phyloP scores from a whole-genome alignment of 257 asterid genomes.

The Henckelia pumila region DNA sequence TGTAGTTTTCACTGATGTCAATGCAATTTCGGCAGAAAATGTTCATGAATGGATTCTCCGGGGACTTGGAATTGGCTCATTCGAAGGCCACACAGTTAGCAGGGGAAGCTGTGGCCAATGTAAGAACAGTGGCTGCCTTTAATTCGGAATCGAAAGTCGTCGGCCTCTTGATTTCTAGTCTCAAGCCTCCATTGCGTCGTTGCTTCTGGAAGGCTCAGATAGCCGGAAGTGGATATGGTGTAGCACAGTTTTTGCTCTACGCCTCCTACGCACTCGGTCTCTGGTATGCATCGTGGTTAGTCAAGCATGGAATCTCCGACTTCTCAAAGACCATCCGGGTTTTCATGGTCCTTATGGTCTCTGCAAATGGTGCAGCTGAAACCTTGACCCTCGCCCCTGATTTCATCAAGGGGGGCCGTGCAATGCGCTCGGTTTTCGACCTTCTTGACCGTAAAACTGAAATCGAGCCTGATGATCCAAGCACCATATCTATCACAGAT shows the following conservation, averaged over 20 bases:
- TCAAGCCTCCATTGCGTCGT: slow-evolving; percentile 57
- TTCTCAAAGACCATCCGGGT: slow-evolving; percentile 88
- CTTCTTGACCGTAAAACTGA: slow-evolving; percentile 80
- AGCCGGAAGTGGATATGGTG: slow-evolving; percentile 81
- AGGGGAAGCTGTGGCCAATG: slow-evolving; percentile 85
- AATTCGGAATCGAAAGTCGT: slow-evolving; percentile 73
- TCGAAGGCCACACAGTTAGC: slow-evolving; percentile 93
- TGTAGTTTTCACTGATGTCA: neutral
- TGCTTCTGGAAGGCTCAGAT: slow-evolving; percentile 97
- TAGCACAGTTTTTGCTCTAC: slow-evolving; percentile 77
- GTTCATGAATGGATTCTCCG: slow-evolving; percentile 96
- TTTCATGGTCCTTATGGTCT: slow-evolving; percentile 93
- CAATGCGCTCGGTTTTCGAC: slow-evolving; percentile 81
- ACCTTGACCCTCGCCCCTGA: slow-evolving; percentile 89
- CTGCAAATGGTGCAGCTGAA: slow-evolving; percentile 91
- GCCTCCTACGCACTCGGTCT: slow-evolving; percentile 89
- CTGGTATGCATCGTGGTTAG: slow-evolving; percentile 95
- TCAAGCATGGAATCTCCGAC: slow-evolving; percentile 85
- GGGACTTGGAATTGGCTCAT: slow-evolving; percentile 89
- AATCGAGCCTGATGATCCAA: slow-evolving; percentile 71
- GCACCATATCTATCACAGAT: slow-evolving; percentile 43
- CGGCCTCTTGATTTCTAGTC: slow-evolving; percentile 57
- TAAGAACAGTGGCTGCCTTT: slow-evolving; percentile 88
- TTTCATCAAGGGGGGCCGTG: slow-evolving; percentile 83
- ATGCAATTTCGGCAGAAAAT: slow-evolving; percentile 55